These are phyloP conservation scores for Linderniella brevidens DNA, from an alignment of 257 asterid genomes.

Conservation along the genomic window DNA sequence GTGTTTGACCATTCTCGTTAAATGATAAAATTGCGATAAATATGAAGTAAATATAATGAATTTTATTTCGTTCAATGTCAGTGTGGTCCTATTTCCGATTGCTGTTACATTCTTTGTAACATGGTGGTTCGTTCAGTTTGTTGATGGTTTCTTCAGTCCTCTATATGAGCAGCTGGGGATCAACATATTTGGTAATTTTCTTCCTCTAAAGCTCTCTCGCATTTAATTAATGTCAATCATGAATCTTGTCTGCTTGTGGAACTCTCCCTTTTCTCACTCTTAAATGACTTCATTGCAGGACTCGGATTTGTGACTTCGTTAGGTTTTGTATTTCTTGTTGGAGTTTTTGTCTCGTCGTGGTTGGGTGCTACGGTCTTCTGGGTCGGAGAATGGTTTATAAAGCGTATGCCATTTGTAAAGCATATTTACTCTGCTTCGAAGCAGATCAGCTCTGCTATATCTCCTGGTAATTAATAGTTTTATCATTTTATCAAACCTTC, in stretches of 20 bases:
- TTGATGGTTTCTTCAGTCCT: slow-evolving; percentile 96
- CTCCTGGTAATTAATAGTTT: slow-evolving; percentile 50
- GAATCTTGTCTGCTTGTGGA: no score
- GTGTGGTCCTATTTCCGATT: slow-evolving; percentile 82
- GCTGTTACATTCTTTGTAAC: slow-evolving; percentile 81
- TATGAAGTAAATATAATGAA: slow-evolving; percentile 5
- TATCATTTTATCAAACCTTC: not conserved
- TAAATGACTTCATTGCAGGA: slow-evolving; percentile 32
- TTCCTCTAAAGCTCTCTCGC: not conserved
- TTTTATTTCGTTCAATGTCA: slow-evolving; percentile 19
- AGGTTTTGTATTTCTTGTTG: slow-evolving; percentile 59
- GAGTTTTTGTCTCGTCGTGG: slow-evolving; percentile 81
- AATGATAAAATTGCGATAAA: not conserved
- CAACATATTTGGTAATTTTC: slow-evolving; percentile 58
- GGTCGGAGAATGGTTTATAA: slow-evolving; percentile 89
- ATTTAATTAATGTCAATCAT: not conserved
- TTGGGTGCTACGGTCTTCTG: slow-evolving; percentile 74
- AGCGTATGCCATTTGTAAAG: slow-evolving; percentile 73
- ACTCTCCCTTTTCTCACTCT: not conserved
- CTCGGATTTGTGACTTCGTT: slow-evolving; percentile 76
- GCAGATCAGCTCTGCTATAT: slow-evolving; percentile 82
- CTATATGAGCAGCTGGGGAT: slow-evolving; percentile 69
- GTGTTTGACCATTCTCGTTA: slow-evolving; percentile 9
- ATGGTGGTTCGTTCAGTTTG: slow-evolving; percentile 93
- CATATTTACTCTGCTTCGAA: slow-evolving; percentile 84